These are phyloP conservation scores for Vairimorpha apis DNA, from an alignment of 371 early-diverging fungal species.

Conservation along the genomic window DNA sequence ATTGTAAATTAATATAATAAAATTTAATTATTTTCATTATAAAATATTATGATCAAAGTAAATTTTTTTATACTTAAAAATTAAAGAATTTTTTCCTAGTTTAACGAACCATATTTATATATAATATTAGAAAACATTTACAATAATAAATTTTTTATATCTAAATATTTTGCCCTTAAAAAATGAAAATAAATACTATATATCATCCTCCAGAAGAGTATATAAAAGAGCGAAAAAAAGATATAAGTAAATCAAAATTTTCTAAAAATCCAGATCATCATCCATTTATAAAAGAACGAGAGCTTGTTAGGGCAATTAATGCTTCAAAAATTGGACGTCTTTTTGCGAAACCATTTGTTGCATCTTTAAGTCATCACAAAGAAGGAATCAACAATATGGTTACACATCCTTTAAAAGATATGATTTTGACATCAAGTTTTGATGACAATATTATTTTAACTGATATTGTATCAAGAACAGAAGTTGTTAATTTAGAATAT, in stretches of 20 bases:
- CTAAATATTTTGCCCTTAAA: too few species aligned
- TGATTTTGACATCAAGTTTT: conserved; percentile 47
- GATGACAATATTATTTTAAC: conserved; percentile 44
- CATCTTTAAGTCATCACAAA: conserved; percentile 74
- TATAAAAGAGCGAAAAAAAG: conserved; percentile 73
- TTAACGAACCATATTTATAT: too few species aligned
- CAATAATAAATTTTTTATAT: too few species aligned
- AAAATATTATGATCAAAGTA: too few species aligned
- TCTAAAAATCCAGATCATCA: conserved; percentile 81
- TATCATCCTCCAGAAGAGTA: conserved; percentile 67
- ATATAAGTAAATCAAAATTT: conserved; percentile 76
- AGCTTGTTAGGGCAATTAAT: conserved; percentile 89
- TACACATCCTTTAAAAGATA: conserved; percentile 71
- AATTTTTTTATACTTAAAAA: too few species aligned
- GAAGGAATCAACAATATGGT: conserved; percentile 90
- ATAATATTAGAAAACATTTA: too few species aligned
- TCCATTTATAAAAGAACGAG: conserved; percentile 86
- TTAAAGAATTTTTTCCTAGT: too few species aligned
- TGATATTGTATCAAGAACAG: conserved; percentile 31
- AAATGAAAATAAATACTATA: conserved; percentile 76
- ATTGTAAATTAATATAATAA: too few species aligned
- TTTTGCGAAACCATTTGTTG: conserved; percentile 94
- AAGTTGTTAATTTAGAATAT: neutral
- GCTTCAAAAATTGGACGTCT: conserved; percentile 85
- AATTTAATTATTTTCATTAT: too few species aligned